phyloP scores from a whole-genome alignment of 2,329 filamentous ascomycete genomes.

The Aspergillus brasiliensis region DNA sequence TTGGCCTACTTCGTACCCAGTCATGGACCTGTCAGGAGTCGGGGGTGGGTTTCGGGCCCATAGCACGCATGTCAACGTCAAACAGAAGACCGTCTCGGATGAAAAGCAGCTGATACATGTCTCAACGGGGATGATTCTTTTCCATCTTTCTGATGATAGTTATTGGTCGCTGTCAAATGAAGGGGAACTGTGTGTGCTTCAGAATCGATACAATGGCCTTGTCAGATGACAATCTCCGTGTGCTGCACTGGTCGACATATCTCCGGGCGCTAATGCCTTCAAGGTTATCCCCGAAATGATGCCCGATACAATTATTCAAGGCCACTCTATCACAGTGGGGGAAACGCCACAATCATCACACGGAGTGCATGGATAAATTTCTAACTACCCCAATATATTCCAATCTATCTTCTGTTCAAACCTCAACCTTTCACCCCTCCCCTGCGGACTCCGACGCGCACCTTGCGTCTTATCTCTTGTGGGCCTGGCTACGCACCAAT shows the following conservation, averaged over 20 bases:
- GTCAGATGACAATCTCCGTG: neutral
- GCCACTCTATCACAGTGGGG: neutral
- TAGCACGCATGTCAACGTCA: neutral
- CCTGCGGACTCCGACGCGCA: conserved; percentile 9
- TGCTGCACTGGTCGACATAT: neutral
- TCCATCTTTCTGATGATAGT: neutral
- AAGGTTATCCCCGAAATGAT: neutral
- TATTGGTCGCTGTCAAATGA: neutral
- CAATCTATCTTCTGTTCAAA: neutral
- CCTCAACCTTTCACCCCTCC: neutral
- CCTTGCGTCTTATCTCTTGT: conserved; percentile 8
- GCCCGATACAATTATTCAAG: neutral
- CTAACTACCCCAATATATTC: neutral
- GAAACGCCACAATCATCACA: neutral
- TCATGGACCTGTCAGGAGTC: neutral
- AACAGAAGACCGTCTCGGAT: neutral
- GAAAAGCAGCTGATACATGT: neutral
- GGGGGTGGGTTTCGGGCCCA: too few relatives aligned
- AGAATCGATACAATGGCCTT: neutral
- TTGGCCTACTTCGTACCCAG: neutral
- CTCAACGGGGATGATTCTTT: neutral
- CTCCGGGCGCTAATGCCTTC: neutral
- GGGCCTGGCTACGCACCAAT: conserved; percentile 1
- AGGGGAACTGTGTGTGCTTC: neutral
- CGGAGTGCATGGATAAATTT: neutral